A percentile compares a stretch with the other conserved stretches of the same genome.
These are phyloP conservation scores for Pseudozyma hubeiensis DNA, from an alignment of 1,284 basidiomycete genomes.

Conservation along the genomic window DNA sequence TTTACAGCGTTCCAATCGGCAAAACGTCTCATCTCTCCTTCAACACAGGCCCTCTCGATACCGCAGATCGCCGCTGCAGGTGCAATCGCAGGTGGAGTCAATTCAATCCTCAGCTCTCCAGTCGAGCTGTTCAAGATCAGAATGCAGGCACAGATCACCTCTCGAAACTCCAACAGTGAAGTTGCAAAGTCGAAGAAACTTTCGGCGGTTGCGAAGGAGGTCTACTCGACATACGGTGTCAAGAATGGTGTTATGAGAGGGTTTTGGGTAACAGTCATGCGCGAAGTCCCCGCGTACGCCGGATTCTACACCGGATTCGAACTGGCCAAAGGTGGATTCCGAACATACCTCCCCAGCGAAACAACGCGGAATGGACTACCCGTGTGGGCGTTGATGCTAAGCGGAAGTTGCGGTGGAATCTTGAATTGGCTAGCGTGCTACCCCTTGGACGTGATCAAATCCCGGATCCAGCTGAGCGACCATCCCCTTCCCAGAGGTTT, in stretches of 20 bases:
- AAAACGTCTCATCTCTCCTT: slow-evolving; percentile 83
- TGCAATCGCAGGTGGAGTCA: slow-evolving; percentile 87
- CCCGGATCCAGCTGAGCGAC: slow-evolving; percentile 42
- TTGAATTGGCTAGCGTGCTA: slow-evolving; percentile 95
- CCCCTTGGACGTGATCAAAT: slow-evolving; percentile 73
- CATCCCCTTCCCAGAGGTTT: slow-evolving; percentile 27
- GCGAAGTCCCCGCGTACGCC: slow-evolving; percentile 95
- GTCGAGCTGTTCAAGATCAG: slow-evolving; percentile 80
- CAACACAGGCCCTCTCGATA: slow-evolving; percentile 81
- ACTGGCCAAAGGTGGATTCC: slow-evolving; percentile 83
- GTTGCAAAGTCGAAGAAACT: slow-evolving; percentile 78
- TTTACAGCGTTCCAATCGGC: slow-evolving; percentile 89
- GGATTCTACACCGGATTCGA: slow-evolving; percentile 87
- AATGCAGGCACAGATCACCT: slow-evolving; percentile 92
- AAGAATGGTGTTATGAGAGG: slow-evolving; percentile 91
- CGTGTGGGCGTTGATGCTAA: slow-evolving; percentile 86
- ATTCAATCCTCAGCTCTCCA: slow-evolving; percentile 81
- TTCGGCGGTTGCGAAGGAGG: slow-evolving; percentile 77
- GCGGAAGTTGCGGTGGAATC: slow-evolving; percentile 88
- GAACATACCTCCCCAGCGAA: slow-evolving; percentile 68
- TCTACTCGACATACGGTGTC: slow-evolving; percentile 87
- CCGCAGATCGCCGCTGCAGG: slow-evolving; percentile 86
- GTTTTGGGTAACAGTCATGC: slow-evolving; percentile 92
- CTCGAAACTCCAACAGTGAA: slow-evolving; percentile 27
- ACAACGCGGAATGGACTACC: slow-evolving; percentile 72